Base-by-base conservation (phyloP, 1,284 basidiomycete species). In the Hemileia vastatrix region DNA sequence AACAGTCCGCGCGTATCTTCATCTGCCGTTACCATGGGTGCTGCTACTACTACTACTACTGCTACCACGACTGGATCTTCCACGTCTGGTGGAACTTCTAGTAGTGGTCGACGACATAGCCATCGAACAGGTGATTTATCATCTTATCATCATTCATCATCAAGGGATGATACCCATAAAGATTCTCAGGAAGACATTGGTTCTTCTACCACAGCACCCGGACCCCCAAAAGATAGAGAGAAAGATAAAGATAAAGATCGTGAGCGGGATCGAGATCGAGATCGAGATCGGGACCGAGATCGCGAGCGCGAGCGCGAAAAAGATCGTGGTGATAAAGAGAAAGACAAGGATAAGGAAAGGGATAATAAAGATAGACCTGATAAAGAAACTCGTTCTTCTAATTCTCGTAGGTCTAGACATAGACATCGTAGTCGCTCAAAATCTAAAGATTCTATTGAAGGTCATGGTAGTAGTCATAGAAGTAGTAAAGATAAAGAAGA, bases 251-350 rank as follows among this genome's bases (percentile, higher is more conserved):
- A 55, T 15, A 53, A 62, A 49, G 18, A 8, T 2, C 23, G 43
- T 33, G 6, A 40, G 18, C 47, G 31, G 19, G 59, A 62, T 19
- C 53, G 43, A 19, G 23, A 15, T 33, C 52, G 55, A 24, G 52
- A 62, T 43, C 43, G 40, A 8, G 59, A 18, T 62, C 59, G 2
- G 48, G 59, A 49, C 48, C 51, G 21, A 62, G 55, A 47, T 62
- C 59, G 27, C 44, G 59, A 21, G n/a, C n/a, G n/a, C n/a, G n/a
- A n/a, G n/a, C n/a, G n/a, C n/a, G n/a, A n/a, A n/a, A n/a, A n/a
- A n/a, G n/a, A n/a, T n/a, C n/a, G n/a, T n/a, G n/a, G n/a, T n/a
- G 59, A 62, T 43, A 62, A 62, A 31, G 59, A 62, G 33, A 23
- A 27, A 6, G 59, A 62, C n/a, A n/a, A n/a, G n/a, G n/a, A n/a